These are phyloP conservation scores for Clavariopsis aquatica DNA, from an alignment of 495 filamentous ascomycete species.

Conservation along the genomic window DNA sequence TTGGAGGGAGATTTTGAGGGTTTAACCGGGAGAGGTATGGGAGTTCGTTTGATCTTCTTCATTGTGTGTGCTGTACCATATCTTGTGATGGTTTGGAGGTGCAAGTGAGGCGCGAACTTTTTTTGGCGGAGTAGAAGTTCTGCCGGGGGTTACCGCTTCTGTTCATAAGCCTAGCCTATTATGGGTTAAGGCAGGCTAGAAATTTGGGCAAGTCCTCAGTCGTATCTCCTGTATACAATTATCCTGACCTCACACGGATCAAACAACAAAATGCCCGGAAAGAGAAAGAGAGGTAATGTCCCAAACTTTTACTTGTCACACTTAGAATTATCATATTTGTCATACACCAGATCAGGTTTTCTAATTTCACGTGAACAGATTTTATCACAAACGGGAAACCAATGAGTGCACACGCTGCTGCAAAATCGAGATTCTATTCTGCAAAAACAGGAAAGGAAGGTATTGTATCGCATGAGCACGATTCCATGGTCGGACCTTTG, in stretches of 20 bases:
- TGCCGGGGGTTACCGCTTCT: conserved; percentile 13
- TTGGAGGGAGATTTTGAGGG: conserved; percentile 2
- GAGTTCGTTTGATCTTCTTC: conserved; percentile 23
- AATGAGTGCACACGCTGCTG: conserved; percentile 33
- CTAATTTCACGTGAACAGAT: not conserved
- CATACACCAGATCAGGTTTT: not conserved
- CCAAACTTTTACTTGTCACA: not conserved
- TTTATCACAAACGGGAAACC: conserved; percentile 3
- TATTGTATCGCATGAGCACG: not conserved
- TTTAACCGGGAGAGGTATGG: conserved; percentile 17
- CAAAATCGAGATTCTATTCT: conserved; percentile 10
- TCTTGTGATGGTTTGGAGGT: not conserved
- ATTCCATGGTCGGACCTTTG: not conserved
- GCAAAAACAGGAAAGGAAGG: not conserved
- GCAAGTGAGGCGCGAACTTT: conserved; percentile 18
- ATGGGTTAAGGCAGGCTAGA: conserved; percentile 1
- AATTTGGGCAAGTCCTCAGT: not conserved
- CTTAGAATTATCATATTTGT: conserved; percentile 3
- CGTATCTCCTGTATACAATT: not conserved
- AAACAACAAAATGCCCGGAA: conserved; percentile 29
- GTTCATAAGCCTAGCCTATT: not conserved
- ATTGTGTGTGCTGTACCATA: conserved; percentile 19
- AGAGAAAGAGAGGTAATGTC: conserved; percentile 21
- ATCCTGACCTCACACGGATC: too few species aligned
- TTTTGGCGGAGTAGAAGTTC: conserved; percentile 21